phyloP scores from a whole-genome alignment of 2,329 filamentous ascomycete species.

The Ascochyta viciae-villosae region DNA sequence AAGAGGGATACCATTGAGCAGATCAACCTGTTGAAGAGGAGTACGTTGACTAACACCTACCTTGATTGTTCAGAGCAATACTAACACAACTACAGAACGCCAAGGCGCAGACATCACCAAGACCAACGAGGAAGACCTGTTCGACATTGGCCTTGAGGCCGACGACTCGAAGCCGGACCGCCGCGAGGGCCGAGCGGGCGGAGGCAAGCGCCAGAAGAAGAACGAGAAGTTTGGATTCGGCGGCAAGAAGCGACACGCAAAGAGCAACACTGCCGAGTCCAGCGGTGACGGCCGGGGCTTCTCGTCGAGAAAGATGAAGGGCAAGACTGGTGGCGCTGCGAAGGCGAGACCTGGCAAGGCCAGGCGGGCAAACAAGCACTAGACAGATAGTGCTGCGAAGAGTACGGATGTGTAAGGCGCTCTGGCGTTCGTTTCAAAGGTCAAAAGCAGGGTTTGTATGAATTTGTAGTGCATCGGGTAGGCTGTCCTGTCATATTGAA shows the following conservation, averaged over 20 bases:
- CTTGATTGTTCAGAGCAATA: not conserved
- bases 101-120: conserved; percentile 73
- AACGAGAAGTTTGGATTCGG: conserved; percentile 94
- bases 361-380: conserved; percentile 43
- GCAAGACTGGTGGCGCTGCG: conserved; percentile 37
- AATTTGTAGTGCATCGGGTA: conserved; percentile 5
- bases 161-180: conserved; percentile 56
- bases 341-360: conserved; percentile 44
- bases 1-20: conserved; percentile 95
- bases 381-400: conserved; percentile 3
- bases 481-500: conserved; percentile 9
- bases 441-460: conserved; percentile 20
- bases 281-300: conserved; percentile 83
- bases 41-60: conserved; percentile 65
- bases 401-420: conserved; percentile 31
- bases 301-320: conserved; percentile 86
- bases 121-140: conserved; percentile 81
- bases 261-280: conserved; percentile 88
- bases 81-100: conserved; percentile 69
- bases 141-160: conserved; percentile 78
- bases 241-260: conserved; percentile 89
- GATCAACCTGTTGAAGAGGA: conserved; percentile 93
- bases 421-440: conserved; percentile 29
- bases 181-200: conserved; percentile 49
- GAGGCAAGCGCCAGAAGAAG: conserved; percentile 87